Evolutionary conservation across 2,329 filamentous ascomycete species (phyloP).

Genomic region (Xylariomycetidae sp.): DNA sequence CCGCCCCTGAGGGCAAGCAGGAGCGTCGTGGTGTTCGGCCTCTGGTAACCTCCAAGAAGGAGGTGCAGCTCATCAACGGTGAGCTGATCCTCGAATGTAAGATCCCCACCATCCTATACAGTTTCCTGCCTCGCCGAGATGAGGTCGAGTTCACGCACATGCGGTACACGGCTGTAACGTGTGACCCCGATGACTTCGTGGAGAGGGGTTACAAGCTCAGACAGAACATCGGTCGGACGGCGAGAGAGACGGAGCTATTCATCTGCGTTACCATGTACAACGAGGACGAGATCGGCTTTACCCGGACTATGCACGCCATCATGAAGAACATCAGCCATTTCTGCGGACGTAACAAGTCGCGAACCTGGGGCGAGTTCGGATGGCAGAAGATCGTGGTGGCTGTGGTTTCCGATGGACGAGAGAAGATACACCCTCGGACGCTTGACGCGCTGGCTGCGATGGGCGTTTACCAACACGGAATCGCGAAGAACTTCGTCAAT

Average conservation of each 20-base stretch:
- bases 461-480: conserved; percentile 96
- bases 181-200: conserved; percentile 85
- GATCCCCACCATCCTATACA: conserved; percentile 96
- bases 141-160: conserved; percentile 96
- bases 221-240: conserved; percentile 87
- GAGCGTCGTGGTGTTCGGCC: conserved; percentile 80
- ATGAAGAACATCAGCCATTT: conserved; percentile 99
- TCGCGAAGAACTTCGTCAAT: conserved; percentile 98
- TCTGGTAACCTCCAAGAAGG: conserved; percentile 86
- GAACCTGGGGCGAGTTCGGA: conserved; percentile 96
- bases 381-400: conserved; percentile 99
- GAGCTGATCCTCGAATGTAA: conserved; percentile 98
- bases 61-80: conserved; percentile 94
- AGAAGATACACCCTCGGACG: conserved; percentile 84
- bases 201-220: conserved; percentile 86
- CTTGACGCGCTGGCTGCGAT: conserved; percentile 93
- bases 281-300: conserved; percentile 93
- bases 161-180: conserved; percentile 92
- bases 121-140: conserved; percentile 87
- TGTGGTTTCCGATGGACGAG: conserved; percentile 88
- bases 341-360: conserved; percentile 87
- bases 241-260: conserved; percentile 88
- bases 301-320: conserved; percentile 91
- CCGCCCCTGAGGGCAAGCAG: conserved; percentile 82
- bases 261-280: conserved; percentile 99